Conservation (phyloP, 768 basidiomycete species). For the Thelephora aurantiotincta region DNA sequence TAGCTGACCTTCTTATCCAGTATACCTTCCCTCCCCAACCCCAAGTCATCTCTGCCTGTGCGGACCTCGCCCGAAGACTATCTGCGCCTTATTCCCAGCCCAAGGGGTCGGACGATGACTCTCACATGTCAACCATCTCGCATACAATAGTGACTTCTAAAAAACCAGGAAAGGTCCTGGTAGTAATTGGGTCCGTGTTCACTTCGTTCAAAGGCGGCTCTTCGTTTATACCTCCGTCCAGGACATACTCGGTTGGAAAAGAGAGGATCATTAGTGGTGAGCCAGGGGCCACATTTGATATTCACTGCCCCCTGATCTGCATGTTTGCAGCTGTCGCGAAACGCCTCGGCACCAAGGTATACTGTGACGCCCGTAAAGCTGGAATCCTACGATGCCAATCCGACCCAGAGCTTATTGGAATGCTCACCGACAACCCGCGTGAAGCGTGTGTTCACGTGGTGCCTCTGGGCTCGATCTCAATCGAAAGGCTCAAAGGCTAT, state of each 20-base stretch:
- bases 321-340: slow-evolving; percentile 58
- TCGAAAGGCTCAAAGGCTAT: slow-evolving; percentile 69
- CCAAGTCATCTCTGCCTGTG: slow-evolving; percentile 88
- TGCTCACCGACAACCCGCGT: slow-evolving; percentile 66
- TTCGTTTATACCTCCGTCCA: slow-evolving; percentile 14
- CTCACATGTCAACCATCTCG: no score
- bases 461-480: slow-evolving; percentile 59
- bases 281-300: not conserved
- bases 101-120: no score
- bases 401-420: slow-evolving; percentile 65
- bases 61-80: slow-evolving; percentile 56
- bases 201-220: not conserved
- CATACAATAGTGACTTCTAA: not conserved
- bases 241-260: slow-evolving; percentile 96
- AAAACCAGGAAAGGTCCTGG: slow-evolving; percentile 27
- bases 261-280: slow-evolving; percentile 93
- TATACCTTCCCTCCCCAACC: slow-evolving; percentile 94
- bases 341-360: slow-evolving; percentile 70
- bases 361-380: slow-evolving; percentile 76
- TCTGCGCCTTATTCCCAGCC: no score
- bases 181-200: slow-evolving; percentile 56
- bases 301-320: not conserved
- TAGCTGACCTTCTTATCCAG: slow-evolving; percentile 20
- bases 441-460: slow-evolving; percentile 78
- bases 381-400: slow-evolving; percentile 73